phyloP scores from a whole-genome alignment of 75 land plant species.

The Picea glauca region DNA sequence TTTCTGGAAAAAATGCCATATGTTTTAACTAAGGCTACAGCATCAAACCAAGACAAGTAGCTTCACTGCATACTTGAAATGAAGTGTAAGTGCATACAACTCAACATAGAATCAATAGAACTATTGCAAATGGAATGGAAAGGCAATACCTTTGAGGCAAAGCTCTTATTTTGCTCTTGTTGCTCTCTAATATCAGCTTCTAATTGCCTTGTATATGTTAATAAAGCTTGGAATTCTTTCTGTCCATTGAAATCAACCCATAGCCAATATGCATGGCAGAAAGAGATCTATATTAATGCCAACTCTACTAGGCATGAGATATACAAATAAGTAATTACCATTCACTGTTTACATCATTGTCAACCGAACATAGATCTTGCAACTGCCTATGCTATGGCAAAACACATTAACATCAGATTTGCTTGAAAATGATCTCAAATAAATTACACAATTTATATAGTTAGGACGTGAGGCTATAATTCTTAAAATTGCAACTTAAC shows the following conservation, averaged over 20 bases:
- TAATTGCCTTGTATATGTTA: constrained; percentile 34
- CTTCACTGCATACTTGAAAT: neutral
- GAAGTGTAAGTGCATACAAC: neutral
- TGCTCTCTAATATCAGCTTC: constrained; percentile 42
- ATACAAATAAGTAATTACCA: neutral
- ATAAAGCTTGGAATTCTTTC: constrained; percentile 32
- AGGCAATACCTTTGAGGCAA: constrained; percentile 36
- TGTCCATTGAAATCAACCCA: constrained; percentile 12
- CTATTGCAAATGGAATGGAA: neutral
- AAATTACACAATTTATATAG: neutral
- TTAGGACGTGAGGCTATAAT: neutral
- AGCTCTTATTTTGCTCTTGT: constrained; percentile 37
- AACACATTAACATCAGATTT: neutral
- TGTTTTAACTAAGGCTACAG: neutral
- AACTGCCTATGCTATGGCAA: neutral
- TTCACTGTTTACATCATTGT: neutral
- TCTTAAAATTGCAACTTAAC: neutral
- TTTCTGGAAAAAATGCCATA: neutral
- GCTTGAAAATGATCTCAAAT: neutral
- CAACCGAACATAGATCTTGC: neutral
- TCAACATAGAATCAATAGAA: neutral
- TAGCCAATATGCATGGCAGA: neutral
- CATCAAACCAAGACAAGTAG: neutral
- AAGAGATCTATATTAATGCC: neutral
- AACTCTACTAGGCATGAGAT: neutral